These are phyloP conservation scores for Pythium guiyangense DNA, from an alignment of 352 stramenopile genomes.

Conservation along the genomic window DNA sequence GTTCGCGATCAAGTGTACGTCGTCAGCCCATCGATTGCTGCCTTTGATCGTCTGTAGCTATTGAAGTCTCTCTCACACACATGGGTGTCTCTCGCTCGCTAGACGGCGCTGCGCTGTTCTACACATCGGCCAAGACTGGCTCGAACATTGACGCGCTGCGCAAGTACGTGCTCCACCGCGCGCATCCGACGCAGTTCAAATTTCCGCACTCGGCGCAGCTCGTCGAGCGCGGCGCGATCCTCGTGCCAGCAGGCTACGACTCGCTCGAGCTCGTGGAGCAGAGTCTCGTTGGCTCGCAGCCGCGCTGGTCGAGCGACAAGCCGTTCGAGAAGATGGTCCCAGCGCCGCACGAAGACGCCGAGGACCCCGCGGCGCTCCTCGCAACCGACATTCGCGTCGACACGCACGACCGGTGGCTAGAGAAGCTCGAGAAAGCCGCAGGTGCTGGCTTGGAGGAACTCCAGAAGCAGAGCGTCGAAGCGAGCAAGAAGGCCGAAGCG, in stretches of 20 bases:
- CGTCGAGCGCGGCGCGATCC: constrained; percentile 62
- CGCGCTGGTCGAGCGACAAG: constrained; percentile 72
- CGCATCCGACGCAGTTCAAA: constrained; percentile 63
- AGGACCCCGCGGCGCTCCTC: constrained; percentile 28
- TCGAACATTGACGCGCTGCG: constrained; percentile 68
- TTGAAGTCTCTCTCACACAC: constrained; percentile 1
- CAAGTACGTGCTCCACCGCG: constrained; percentile 74
- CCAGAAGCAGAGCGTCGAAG: constrained; percentile 83
- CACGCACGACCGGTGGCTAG: constrained; percentile 67
- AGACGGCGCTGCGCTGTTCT: constrained; percentile 76
- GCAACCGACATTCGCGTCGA: constrained; percentile 59
- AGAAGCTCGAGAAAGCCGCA: constrained; percentile 78
- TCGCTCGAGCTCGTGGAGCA: constrained; percentile 71
- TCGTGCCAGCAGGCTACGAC: constrained; percentile 78
- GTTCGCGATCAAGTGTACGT: constrained; percentile 75
- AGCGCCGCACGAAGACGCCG: constrained; percentile 32
- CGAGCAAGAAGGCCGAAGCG: constrained; percentile 74
- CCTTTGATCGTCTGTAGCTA: background rate
- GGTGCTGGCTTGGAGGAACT: constrained; percentile 72
- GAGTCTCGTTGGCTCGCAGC: constrained; percentile 69
- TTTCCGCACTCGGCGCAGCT: constrained; percentile 66
- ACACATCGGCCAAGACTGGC: constrained; percentile 77
- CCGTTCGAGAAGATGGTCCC: constrained; percentile 80
- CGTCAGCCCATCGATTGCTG: no score
- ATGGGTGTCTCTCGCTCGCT: background rate